Conservation (phyloP, 306 rosid species). For the apple (Malus domestica) region DNA sequence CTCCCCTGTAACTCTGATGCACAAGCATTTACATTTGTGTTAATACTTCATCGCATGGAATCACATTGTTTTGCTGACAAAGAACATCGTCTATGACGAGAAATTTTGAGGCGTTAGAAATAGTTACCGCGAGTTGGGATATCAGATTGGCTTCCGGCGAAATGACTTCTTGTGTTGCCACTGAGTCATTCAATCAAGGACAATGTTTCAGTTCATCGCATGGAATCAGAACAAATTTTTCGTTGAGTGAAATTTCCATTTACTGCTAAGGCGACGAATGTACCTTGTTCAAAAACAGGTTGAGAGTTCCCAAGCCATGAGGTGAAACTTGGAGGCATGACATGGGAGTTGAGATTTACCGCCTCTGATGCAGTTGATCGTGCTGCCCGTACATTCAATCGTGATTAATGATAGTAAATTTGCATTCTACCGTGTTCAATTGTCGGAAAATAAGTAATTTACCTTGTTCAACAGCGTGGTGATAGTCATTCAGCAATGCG, state of each 20-base stretch:
- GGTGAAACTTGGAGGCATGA: conserved; percentile 81
- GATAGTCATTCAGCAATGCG: conserved; percentile 41
- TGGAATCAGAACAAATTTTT: conserved; percentile 11
- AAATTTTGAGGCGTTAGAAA: background rate
- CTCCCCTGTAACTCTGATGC: conserved; percentile 68
- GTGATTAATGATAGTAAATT: conserved; percentile 13
- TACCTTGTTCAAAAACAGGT: conserved; percentile 46
- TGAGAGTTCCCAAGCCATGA: conserved; percentile 48
- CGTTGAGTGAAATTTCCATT: background rate
- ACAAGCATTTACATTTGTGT: conserved; percentile 15
- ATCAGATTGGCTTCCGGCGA: conserved; percentile 43
- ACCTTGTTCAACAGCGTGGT: conserved; percentile 46
- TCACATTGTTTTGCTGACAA: background rate
- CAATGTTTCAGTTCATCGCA: conserved; percentile 14
- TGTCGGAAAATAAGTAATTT: background rate
- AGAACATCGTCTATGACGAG: background rate
- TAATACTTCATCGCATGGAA: conserved; percentile 7
- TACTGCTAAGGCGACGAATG: background rate
- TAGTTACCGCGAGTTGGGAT: conserved; percentile 60
- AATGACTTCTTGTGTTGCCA: conserved; percentile 37
- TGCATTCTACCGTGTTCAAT: conserved; percentile 34
- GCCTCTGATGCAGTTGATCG: conserved; percentile 33
- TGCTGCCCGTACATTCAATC: conserved; percentile 30
- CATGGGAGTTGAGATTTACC: conserved; percentile 25
- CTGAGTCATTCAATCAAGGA: conserved; percentile 20